Evolutionary conservation across 768 basidiomycete genomes (phyloP), one percentile per base, ranked within the genome.

Genomic region (Sporobolomyces roseus): DNA sequence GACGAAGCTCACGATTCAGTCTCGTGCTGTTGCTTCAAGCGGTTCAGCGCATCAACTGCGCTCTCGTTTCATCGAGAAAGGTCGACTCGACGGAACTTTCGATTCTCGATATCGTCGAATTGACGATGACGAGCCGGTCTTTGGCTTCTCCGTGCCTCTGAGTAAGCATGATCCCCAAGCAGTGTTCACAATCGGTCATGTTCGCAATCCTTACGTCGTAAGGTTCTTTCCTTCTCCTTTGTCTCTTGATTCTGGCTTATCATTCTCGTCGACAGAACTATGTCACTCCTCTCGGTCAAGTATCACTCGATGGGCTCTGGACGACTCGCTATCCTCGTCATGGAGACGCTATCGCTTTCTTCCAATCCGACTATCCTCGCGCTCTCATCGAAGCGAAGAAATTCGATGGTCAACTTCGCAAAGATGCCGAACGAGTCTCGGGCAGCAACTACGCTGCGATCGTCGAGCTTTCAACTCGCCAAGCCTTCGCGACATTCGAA

Each of bases 401-500:
- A 2, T 69, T 75, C 55, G 74, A 75, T 30, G 32, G 43, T 14
- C 50, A 61, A 25, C 12, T 75, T 21, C 65, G 66, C 4, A 25
- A 27, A 4, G 66, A 73, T 14, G 66, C 70, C 1, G 8, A 23
- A 16, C 59, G 50, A 14, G 62, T 74, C n/a, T 73, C 74, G n/a
- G 68, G 63, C 17, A 65, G 58, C 38, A 38, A 61, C 51, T 75
- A 75, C 35, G 66, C 72, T 1, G 66, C 66, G 35, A 56, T 75
- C 35, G 70, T 70, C 43, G 72, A 64, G 41, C 63, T 74, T 2
- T 69, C 70, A 35, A 60, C 65, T n/a, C 32, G 74, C 14, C 74
- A 75, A 60, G 74, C 68, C 19, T 66, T 74, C 50, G 74, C 63
- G 35, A 66, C 65, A n/a, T 61, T 72, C 12, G 72, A 74, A 54